Evolutionary conservation across 495 filamentous ascomycete genomes (phyloP).

Genomic region (Cercophora sp.): DNA sequence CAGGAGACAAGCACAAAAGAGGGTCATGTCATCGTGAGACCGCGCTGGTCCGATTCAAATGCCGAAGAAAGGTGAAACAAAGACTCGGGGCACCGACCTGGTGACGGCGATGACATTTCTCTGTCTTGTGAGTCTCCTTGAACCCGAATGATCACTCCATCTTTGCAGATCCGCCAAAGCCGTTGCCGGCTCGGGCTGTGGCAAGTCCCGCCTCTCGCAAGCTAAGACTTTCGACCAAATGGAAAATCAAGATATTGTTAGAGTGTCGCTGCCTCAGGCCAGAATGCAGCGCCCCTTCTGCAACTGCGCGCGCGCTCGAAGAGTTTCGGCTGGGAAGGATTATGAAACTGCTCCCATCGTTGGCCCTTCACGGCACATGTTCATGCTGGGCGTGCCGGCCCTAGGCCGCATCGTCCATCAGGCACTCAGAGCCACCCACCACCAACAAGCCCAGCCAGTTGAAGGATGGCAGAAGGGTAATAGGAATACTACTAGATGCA

Average conservation of each 20-base stretch:
- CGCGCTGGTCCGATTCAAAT: background rate
- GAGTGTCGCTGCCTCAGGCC: constrained; percentile 7
- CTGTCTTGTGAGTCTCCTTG: background rate
- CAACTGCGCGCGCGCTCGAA: background rate
- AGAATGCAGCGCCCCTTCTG: background rate
- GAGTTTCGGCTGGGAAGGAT: constrained; percentile 4
- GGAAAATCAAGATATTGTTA: background rate
- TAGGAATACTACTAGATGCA: no score
- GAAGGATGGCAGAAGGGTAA: no score
- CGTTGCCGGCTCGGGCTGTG: background rate
- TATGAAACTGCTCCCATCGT: constrained; percentile 12
- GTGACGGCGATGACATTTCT: constrained; percentile 15
- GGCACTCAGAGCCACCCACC: background rate
- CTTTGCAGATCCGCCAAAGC: background rate
- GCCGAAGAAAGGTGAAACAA: constrained; percentile 2
- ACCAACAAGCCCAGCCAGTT: background rate
- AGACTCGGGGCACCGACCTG: constrained; percentile 3
- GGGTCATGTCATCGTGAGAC: constrained; percentile 1
- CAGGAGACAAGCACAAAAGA: background rate
- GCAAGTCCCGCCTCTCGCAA: no score
- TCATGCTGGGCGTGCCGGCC: constrained; percentile 4
- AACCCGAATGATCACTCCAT: constrained; percentile 4
- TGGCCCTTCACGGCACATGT: background rate
- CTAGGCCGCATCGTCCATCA: background rate
- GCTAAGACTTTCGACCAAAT: no score